Evolutionary conservation across 2,329 filamentous ascomycete genomes (phyloP), one percentile per base, ranked within the genome.

Genomic region (Cladosporium sp.): DNA sequence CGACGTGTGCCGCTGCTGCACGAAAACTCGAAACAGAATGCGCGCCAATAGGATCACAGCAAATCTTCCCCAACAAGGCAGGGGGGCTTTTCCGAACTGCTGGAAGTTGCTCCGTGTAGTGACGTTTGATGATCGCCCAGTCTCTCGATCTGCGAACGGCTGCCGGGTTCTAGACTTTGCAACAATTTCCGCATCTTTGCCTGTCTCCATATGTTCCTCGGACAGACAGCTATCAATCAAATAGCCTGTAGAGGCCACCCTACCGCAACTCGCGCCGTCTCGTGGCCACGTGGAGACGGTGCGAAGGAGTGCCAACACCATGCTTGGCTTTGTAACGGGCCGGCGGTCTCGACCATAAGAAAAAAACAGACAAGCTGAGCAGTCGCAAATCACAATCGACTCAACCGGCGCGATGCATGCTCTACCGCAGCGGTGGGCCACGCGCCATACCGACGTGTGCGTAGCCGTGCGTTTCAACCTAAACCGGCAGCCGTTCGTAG

Each of bases 351-450:
- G 59, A 62, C 59, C 46, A 18, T n/a, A 23, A 35, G 46, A 53
- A 62, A 52, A 62, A 62, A 61, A 53, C n/a, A 7, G 28, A 28
- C 12, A 21, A 37, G 44, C 44, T 33, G 29, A 33, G 23, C 44
- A 29, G 40, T 37, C 31, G 26, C 18, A 59, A 52, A 31, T 37
- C 31, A 35, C 18, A 59, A 52, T 52, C 59, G 59, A 62, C 59
- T 46, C 59, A 62, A 62, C 44, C 59, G 59, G 59, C 44, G 58
- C 57, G 21, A 55, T 63, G 61, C 61, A 56, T 26, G 23, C 61
- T 63, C 61, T 63, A 63, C 61, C 61, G 50, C 50, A 35, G 16
- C 21, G 16, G 49, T 63, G 60, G 61, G 61, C 61, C 61, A 53
- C 61, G 61, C 61, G 50, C 60, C 29, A 16, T 46, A 50, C 49